A percentile compares a stretch with the other conserved stretches of the same genome.
phyloP scores from a whole-genome alignment of 345 rosid genomes.

The Durio zibethinus region DNA sequence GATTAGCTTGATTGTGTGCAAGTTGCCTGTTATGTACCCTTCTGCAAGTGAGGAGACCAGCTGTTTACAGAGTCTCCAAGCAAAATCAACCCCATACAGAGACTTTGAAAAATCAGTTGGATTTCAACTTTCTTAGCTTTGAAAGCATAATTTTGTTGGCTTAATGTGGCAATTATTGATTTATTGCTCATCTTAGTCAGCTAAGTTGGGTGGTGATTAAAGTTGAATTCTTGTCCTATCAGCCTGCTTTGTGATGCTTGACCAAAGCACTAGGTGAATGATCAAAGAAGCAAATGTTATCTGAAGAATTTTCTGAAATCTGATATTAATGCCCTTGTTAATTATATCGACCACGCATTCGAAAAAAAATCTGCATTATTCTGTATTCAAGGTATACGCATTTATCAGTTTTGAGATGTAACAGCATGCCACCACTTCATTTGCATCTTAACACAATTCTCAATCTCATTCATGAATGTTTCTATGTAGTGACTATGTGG shows the following conservation, averaged over 20 bases:
- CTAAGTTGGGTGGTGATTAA: neutral
- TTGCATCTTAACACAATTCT: neutral
- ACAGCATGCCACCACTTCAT: neutral
- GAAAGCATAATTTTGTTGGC: neutral
- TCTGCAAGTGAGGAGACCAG: no score
- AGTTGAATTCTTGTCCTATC: neutral
- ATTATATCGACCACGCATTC: neutral
- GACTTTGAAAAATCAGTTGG: neutral
- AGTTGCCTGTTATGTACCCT: neutral
- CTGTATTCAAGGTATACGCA: neutral
- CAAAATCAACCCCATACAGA: no score
- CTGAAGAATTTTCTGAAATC: neutral
- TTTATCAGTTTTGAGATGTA: neutral
- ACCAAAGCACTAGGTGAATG: neutral
- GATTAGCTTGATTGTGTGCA: neutral
- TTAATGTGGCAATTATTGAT: neutral
- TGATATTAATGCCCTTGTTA: neutral
- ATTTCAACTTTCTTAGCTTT: neutral
- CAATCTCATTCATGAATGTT: neutral
- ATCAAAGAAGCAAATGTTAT: neutral
- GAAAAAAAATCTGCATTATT: neutral
- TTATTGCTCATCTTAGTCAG: neutral
- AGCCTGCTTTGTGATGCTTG: constrained; percentile 1
- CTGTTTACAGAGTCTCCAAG: no score
- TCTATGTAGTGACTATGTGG: neutral